Percentiles rank a stretch among this genome's conserved stretches.
Conservation (phyloP, 352 stramenopile genomes). For the Elongisporangium senticosum region DNA sequence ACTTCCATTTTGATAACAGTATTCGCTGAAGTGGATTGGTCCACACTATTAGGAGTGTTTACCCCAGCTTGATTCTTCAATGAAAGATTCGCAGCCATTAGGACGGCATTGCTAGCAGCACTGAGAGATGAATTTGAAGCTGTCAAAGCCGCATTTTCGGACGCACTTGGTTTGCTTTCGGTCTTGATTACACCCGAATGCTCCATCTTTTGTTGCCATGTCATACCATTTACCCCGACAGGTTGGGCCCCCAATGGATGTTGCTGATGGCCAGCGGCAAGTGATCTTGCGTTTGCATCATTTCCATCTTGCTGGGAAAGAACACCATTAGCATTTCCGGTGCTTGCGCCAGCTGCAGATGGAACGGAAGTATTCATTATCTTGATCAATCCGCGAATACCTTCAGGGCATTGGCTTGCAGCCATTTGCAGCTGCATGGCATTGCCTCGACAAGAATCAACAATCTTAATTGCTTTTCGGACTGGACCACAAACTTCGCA, state of each 20-base stretch:
- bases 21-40: neutral
- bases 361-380: slow-evolving; percentile 82
- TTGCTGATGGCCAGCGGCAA: slow-evolving; percentile 6
- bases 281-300: slow-evolving; percentile 2
- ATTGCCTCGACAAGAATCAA: slow-evolving; percentile 78
- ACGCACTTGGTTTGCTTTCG: slow-evolving; percentile 7
- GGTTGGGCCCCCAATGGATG: slow-evolving; percentile 9
- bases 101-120: slow-evolving; percentile 1
- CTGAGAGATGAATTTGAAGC: neutral
- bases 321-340: slow-evolving; percentile 22
- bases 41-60: slow-evolving; percentile 2
- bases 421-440: slow-evolving; percentile 64
- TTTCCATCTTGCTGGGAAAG: neutral
- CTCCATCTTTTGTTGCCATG: slow-evolving; percentile 1
- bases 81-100: slow-evolving; percentile 4
- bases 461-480: slow-evolving; percentile 83
- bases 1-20: neutral
- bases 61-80: neutral
- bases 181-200: slow-evolving; percentile 10
- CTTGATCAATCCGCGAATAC: slow-evolving; percentile 78
- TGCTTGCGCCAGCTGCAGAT: slow-evolving; percentile 7
- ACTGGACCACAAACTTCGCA: slow-evolving; percentile 87
- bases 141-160: neutral
- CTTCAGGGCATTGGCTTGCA: slow-evolving; percentile 62
- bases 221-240: slow-evolving; percentile 5